These are phyloP conservation scores for Astrothelium subdiscretum DNA, from an alignment of 495 filamentous ascomycete genomes.

Conservation along the genomic window DNA sequence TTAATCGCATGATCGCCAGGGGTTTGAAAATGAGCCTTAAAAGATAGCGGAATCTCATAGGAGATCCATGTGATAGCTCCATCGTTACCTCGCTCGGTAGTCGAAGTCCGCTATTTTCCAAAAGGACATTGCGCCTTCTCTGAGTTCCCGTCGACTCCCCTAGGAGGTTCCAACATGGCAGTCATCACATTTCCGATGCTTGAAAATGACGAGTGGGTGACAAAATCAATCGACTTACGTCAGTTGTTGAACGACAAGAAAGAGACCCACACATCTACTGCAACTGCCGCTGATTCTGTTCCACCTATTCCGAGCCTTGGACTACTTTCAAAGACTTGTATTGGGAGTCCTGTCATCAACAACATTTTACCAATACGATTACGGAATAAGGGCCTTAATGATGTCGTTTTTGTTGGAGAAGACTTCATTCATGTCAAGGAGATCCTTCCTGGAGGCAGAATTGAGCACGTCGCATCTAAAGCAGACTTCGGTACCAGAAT, in stretches of 20 bases:
- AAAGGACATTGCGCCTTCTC: too few relatives aligned
- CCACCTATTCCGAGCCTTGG: conserved; percentile 35
- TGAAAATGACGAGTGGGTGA: neutral
- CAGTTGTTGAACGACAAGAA: neutral
- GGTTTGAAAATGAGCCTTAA: too few relatives aligned
- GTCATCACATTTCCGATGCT: neutral
- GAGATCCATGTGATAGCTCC: too few relatives aligned
- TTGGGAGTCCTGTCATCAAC: conserved; percentile 63
- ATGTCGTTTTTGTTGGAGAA: conserved; percentile 74
- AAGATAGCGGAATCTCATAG: too few relatives aligned
- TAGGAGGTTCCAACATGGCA: neutral
- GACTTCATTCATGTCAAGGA: conserved; percentile 61
- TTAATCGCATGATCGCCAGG: too few relatives aligned
- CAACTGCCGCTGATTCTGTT: neutral
- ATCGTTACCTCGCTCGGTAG: too few relatives aligned
- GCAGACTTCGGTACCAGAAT: conserved; percentile 64
- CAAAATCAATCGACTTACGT: neutral
- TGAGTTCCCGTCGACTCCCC: too few relatives aligned
- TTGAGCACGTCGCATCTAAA: conserved; percentile 61
- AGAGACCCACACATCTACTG: neutral
- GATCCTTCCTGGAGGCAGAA: conserved; percentile 46
- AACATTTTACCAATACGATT: conserved; percentile 73
- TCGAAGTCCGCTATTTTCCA: too few relatives aligned
- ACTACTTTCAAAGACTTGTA: conserved; percentile 62
- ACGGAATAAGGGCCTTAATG: conserved; percentile 55